Evolutionary conservation across 2,329 filamentous ascomycete genomes (phyloP), one percentile per base, ranked within the genome.

Genomic region (Phialophora chinensis): DNA sequence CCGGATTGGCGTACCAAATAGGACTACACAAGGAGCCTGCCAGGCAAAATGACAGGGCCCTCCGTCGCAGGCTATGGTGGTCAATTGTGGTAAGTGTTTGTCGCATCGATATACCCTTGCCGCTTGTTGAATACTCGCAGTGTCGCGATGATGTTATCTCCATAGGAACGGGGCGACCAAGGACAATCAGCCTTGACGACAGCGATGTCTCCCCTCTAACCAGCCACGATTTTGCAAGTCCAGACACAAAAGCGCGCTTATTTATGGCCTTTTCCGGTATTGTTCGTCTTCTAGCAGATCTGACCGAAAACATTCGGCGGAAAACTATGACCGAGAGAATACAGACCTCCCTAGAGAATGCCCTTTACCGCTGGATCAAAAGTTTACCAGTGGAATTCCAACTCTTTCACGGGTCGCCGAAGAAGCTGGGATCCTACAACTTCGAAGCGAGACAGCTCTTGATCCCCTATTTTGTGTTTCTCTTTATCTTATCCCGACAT

Each of bases 401-500:
- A 5, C 66, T 66, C 25, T 62, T 69, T 42, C 35, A 67, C 33
- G 44, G 58, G 33, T 59, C 42, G 20, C 59, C 69, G 1, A 58
- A 42, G 14, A 53, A 1, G 17, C 17, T 66, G n/a, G 14, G 20
- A 7, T 12, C 66, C 27, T 70, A 70, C 52, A 60, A 65, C 35
- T 62, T 68, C 50, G 53, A 67, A 11, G 59, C 44, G n/a, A 59
- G 62, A 44, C 68, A 70, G 31, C 55, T 70, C 12, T 55, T 58
- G 42, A 20, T 65, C 12, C 68, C 68, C 23, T 66, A 69, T 47
- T 71, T 71, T 31, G 66, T 66, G 8, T 35, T 59, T 25, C 50
- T 71, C 14, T 55, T 66, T 25, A 71, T 71, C 23, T 65, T 82
- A 0, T 76, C 81, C 66, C 75, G 62, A 49, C 62, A 65, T n/a